Evolutionary conservation across 495 filamentous ascomycete genomes (phyloP).

Genomic region (Filosporella fistucella): DNA sequence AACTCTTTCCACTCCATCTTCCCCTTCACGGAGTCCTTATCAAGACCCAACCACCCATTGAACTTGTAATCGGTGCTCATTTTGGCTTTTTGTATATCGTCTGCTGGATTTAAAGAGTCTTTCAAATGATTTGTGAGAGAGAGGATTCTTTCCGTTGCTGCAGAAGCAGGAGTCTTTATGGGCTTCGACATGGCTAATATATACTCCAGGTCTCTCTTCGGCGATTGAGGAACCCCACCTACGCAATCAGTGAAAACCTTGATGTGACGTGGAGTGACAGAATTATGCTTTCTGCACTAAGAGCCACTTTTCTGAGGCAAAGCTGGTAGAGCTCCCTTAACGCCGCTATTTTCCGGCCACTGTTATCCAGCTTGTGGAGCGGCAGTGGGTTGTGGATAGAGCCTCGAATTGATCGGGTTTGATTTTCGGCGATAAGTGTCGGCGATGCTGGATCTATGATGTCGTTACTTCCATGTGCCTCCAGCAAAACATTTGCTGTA

Average conservation of each 20-base stretch:
- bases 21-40: conserved; percentile 52
- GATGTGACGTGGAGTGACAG: neutral
- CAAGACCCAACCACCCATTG: conserved; percentile 75
- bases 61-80: conserved; percentile 42
- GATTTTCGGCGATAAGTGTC: too few relatives aligned
- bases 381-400: too few relatives aligned
- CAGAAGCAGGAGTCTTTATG: conserved; percentile 11
- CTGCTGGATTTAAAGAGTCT: conserved; percentile 13
- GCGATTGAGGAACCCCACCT: neutral
- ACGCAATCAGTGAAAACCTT: conserved; percentile 7
- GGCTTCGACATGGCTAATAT: conserved; percentile 11
- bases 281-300: neutral
- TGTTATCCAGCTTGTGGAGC: too few relatives aligned
- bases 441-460: too few relatives aligned
- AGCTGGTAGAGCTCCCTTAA: too few relatives aligned
- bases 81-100: conserved; percentile 16
- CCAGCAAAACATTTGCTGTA: too few relatives aligned
- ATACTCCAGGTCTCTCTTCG: conserved; percentile 1
- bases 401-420: too few relatives aligned
- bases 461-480: too few relatives aligned
- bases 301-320: neutral
- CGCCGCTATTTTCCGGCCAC: too few relatives aligned
- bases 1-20: conserved; percentile 70
- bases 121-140: conserved; percentile 21
- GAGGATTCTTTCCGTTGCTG: conserved; percentile 18